Evolutionary conservation across 75 land plant genomes (phyloP).

Genomic region (Picea glauca): DNA sequence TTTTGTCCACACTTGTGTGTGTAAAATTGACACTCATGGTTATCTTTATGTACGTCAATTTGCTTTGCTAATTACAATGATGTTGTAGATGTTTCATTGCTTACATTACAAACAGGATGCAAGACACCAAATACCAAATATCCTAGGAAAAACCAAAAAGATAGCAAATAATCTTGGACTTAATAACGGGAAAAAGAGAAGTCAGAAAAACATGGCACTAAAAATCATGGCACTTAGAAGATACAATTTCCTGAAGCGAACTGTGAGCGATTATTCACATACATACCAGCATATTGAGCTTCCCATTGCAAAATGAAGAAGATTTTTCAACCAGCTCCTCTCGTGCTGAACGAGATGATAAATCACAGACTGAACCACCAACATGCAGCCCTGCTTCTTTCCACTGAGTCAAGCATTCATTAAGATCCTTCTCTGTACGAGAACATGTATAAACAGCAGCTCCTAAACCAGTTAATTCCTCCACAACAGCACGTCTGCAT

Average conservation of each 20-base stretch:
- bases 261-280: background rate
- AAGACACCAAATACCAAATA: background rate
- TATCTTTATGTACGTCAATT: too few relatives aligned
- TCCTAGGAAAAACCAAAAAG: background rate
- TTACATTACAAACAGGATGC: background rate
- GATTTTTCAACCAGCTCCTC: constrained; percentile 27
- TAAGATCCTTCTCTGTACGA: constrained; percentile 37
- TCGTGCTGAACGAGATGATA: constrained; percentile 32
- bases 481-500: constrained; percentile 54
- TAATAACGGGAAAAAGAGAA: background rate
- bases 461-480: constrained; percentile 41
- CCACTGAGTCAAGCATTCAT: constrained; percentile 46
- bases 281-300: constrained; percentile 56
- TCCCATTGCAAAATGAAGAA: constrained; percentile 34
- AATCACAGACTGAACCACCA: constrained; percentile 58
- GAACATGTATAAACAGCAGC: constrained; percentile 67
- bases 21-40: too few relatives aligned
- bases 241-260: background rate
- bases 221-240: background rate
- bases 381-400: constrained; percentile 38
- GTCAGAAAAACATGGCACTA: background rate
- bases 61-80: too few relatives aligned
- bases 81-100: background rate
- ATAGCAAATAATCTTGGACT: background rate
- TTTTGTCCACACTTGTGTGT: too few relatives aligned